Base-by-base conservation (phyloP, 1,139 yeast genomes). In the Suhomyces yuchorum region DNA sequence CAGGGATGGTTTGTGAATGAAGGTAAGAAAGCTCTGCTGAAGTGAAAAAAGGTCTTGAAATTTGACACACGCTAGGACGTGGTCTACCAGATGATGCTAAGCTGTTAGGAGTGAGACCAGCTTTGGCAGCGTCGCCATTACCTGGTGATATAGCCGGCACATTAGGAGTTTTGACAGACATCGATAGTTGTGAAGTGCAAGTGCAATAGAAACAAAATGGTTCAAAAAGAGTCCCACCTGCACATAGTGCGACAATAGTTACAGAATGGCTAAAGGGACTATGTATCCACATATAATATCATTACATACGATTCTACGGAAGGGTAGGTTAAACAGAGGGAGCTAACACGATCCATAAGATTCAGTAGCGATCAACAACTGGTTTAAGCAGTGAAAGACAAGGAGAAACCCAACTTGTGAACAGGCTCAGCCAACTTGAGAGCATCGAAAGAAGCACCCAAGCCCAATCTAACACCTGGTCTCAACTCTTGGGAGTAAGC, bases 381-480 rank as follows among this genome's bases (percentile, higher is more conserved):
- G 22, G 24, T 33, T 71, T 85, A 90, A 70, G 96, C 95, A 63
- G 93, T 78, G 79, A 92, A 92, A 59, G 96, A 82, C 73, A 93
- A 82, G 53, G 96, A 89, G 80, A 89, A 81, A 75, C 99, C 99
- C 66, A 93, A 81, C 85, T 95, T 92, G 85, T 93, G 99, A 67
- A 95, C 97, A 59, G 97, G 91, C 81, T 92, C 97, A 71, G 91
- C 86, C 70, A 93, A 83, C 77, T 93, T 89, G 77, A 91, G 84
- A 62, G 97, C 96, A 73, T 93, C 97, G 74, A 95, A 87, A 59
- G 96, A 90, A 66, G 96, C 87, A 81, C 99, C 99, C 60, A 95
- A 83, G 72, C 99, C 99, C 66, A 93, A 81, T 68, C 88, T 90
- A 65, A 95, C 97, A 74, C 98, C 98, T 54, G 96, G 96, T 80